Conservation (phyloP, 345 rosid genomes). For the thale cress (Arabidopsis thaliana) region TAIR10.1 NC_003074.8:1908001-1908500, state of each 20-base stretch:
- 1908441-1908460: background rate
- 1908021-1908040: conserved; percentile 81
- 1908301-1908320: background rate
- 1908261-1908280: conserved; percentile 11
- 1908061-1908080: conserved; percentile 29
- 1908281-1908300: conserved; percentile 1
- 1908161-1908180: conserved; percentile 91
- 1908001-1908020: conserved; percentile 97
- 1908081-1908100: background rate
- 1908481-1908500: conserved; percentile 8
- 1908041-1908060: background rate
- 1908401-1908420: background rate
- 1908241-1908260: conserved; percentile 55
- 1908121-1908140: conserved; percentile 40
- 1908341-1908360: background rate
- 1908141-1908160: conserved; percentile 92
- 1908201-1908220: conserved; percentile 96
- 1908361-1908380: conserved; percentile 27
- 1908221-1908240: conserved; percentile 90
- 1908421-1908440: too few species aligned
- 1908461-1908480: background rate
- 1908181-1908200: conserved; percentile 78
- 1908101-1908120: conserved; percentile 15
- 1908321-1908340: background rate
- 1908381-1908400: background rate